Evolutionary conservation across 108 stramenopile genomes (phyloP).

Genomic region (Discostella pseudostelligera): DNA sequence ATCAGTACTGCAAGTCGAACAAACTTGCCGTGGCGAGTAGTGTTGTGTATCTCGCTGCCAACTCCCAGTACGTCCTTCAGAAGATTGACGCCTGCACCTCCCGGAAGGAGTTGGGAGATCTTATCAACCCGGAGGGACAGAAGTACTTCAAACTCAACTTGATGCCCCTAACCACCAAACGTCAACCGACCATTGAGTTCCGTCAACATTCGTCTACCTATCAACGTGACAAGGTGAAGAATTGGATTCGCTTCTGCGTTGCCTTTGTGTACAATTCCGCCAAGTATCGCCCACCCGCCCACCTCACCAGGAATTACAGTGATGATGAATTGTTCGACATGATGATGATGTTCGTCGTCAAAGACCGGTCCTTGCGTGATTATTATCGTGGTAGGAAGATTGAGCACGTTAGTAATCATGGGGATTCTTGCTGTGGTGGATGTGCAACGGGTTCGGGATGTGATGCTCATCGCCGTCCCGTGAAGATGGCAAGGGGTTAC

Average conservation of each 20-base stretch:
- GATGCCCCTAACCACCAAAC: slow-evolving; percentile 34
- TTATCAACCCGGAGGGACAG: slow-evolving; percentile 49
- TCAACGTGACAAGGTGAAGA: slow-evolving; percentile 38
- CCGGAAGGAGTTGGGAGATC: slow-evolving; percentile 14
- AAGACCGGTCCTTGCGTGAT: slow-evolving; percentile 51
- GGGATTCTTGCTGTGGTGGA: slow-evolving; percentile 22
- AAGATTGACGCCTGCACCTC: slow-evolving; percentile 26
- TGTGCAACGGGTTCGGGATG: slow-evolving; percentile 24
- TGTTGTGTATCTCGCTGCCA: not conserved
- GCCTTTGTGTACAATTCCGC: slow-evolving; percentile 41
- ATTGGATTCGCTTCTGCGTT: slow-evolving; percentile 59
- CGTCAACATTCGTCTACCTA: slow-evolving; percentile 58
- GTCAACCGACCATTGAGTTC: slow-evolving; percentile 68
- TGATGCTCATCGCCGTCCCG: slow-evolving; percentile 4
- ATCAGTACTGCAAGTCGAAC: slow-evolving; percentile 51
- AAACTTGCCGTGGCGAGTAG: slow-evolving; percentile 10
- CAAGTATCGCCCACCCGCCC: slow-evolving; percentile 4
- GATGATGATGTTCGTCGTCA: slow-evolving; percentile 48
- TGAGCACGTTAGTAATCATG: slow-evolving; percentile 10
- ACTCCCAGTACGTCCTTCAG: slow-evolving; percentile 13
- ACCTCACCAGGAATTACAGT: slow-evolving; percentile 3
- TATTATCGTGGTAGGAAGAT: slow-evolving; percentile 36
- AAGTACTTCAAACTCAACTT: slow-evolving; percentile 66
- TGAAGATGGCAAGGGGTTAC: slow-evolving; percentile 5
- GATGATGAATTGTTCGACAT: slow-evolving; percentile 43